These are phyloP conservation scores for Alnus glutinosa DNA, from an alignment of 306 rosid genomes.

Conservation along the genomic window DNA sequence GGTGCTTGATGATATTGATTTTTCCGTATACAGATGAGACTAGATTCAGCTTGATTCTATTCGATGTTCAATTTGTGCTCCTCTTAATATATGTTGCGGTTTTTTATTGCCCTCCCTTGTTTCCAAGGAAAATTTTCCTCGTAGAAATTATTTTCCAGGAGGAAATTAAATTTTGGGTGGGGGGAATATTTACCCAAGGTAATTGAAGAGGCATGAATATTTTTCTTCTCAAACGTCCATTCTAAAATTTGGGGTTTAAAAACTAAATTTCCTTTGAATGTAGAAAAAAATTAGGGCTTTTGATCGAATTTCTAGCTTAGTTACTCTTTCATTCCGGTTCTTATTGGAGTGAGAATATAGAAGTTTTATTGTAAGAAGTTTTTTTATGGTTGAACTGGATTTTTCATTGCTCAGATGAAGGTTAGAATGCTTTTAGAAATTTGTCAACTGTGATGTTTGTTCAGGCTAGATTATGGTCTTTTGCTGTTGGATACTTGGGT, in stretches of 20 bases:
- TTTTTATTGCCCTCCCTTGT: neutral
- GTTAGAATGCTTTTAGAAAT: too few species aligned
- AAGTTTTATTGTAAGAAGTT: too few species aligned
- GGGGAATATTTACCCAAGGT: neutral
- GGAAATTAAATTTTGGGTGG: neutral
- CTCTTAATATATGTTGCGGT: neutral
- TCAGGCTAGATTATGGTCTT: too few species aligned
- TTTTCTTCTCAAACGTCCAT: neutral
- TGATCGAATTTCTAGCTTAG: too few species aligned
- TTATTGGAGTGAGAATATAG: too few species aligned
- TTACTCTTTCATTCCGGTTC: too few species aligned
- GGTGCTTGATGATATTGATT: neutral
- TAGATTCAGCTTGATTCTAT: neutral
- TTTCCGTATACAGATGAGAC: neutral
- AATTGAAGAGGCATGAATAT: neutral
- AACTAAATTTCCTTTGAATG: neutral
- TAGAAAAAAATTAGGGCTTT: too few species aligned
- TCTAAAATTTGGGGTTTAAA: neutral
- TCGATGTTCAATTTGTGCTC: neutral
- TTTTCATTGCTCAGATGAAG: too few species aligned
- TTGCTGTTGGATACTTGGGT: too few species aligned
- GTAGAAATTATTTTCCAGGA: neutral
- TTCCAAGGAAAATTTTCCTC: neutral
- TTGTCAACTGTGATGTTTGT: too few species aligned
- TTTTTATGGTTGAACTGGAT: too few species aligned